Conservation (phyloP, 1,139 yeast species). For the Taphrina wiesneri region DNA sequence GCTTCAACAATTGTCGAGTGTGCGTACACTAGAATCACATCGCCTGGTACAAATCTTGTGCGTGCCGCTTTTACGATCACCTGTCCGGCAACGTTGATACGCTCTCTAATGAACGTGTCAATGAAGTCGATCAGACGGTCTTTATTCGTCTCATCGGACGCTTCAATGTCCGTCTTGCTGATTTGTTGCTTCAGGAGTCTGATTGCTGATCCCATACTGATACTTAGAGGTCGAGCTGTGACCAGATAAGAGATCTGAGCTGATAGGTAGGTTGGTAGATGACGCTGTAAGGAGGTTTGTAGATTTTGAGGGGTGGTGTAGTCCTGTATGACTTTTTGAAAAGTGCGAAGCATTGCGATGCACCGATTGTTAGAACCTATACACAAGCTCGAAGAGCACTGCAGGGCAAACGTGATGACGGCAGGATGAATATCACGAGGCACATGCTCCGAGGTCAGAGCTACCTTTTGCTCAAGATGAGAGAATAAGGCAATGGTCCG, state of each 20-base stretch:
- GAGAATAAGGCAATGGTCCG: slow-evolving; percentile 60
- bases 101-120: slow-evolving; percentile 78
- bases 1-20: slow-evolving; percentile 81
- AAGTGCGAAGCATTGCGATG: slow-evolving; percentile 79
- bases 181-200: slow-evolving; percentile 96
- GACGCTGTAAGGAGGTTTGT: slow-evolving; percentile 73
- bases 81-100: slow-evolving; percentile 78
- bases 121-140: slow-evolving; percentile 64
- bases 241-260: slow-evolving; percentile 92
- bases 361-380: slow-evolving; percentile 91
- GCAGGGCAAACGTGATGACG: slow-evolving; percentile 72
- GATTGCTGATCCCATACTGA: slow-evolving; percentile 96
- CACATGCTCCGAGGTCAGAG: slow-evolving; percentile 43
- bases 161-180: slow-evolving; percentile 66
- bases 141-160: slow-evolving; percentile 73
- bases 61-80: slow-evolving; percentile 82
- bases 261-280: slow-evolving; percentile 83
- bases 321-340: slow-evolving; percentile 74
- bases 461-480: slow-evolving; percentile 67
- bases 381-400: slow-evolving; percentile 76
- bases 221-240: slow-evolving; percentile 86
- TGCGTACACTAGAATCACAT: slow-evolving; percentile 83
- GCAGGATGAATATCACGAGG: slow-evolving; percentile 81
- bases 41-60: slow-evolving; percentile 70
- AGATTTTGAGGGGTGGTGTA: slow-evolving; percentile 77